These are phyloP conservation scores for Herpetomonas tarakana DNA, from an alignment of 208 protist species.

Conservation along the genomic window DNA sequence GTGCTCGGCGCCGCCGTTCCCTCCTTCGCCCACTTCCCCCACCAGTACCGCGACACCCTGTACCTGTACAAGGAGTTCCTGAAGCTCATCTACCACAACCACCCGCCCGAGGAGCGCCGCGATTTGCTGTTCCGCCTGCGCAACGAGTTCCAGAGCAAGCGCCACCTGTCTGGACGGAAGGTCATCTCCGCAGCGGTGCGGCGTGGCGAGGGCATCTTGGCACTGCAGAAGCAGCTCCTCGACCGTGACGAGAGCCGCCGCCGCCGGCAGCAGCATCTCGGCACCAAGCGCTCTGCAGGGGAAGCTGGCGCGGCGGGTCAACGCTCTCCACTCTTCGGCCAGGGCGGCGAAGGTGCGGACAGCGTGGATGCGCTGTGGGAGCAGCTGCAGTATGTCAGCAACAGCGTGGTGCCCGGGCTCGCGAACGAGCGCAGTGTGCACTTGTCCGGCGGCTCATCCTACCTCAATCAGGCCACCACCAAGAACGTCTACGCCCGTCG, in stretches of 20 bases:
- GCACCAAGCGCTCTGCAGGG: constrained; percentile 11
- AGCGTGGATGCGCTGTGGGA: constrained; percentile 75
- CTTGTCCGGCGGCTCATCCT: constrained; percentile 32
- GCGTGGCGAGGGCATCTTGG: constrained; percentile 65
- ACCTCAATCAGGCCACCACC: constrained; percentile 38
- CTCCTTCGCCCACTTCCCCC: constrained; percentile 71
- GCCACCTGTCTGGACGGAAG: constrained; percentile 58
- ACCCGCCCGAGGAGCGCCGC: constrained; percentile 56
- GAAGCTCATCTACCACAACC: constrained; percentile 69
- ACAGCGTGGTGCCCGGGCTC: constrained; percentile 68
- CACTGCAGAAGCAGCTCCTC: constrained; percentile 53
- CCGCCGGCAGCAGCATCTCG: background rate
- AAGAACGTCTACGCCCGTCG: constrained; percentile 48
- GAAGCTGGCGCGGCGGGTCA: constrained; percentile 24
- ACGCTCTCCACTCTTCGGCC: background rate
- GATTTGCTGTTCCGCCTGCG: constrained; percentile 77
- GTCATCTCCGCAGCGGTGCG: constrained; percentile 62
- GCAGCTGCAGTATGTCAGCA: constrained; percentile 62
- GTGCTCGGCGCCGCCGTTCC: constrained; percentile 73
- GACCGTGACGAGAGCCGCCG: constrained; percentile 21
- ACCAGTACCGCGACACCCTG: constrained; percentile 57
- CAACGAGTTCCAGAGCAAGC: constrained; percentile 71
- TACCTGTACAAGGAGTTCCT: constrained; percentile 77
- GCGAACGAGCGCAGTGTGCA: constrained; percentile 46
- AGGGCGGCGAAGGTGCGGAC: constrained; percentile 30